Evolutionary conservation across 495 filamentous ascomycete genomes (phyloP), one percentile per base, ranked within the genome.

Genomic region (Xylaria cubensis): DNA sequence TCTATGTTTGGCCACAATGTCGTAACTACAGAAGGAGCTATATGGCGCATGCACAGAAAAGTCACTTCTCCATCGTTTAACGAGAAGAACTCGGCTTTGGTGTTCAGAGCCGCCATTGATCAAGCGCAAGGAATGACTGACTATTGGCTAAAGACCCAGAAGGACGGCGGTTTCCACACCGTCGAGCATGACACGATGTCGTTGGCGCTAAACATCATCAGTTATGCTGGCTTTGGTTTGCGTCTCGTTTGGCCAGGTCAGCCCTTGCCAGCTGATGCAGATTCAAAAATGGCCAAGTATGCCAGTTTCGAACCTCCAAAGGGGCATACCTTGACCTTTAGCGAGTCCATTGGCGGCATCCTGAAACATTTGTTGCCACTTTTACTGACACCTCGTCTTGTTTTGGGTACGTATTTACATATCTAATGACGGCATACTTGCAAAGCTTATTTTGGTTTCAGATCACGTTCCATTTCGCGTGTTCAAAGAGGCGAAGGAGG

Each of bases 21-120:
- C 4, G 83, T 93, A 32, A 87, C 86, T 1, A 86, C 89, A 13
- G 91, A 93, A 75, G 91, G 90, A 21, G 73, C 82, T 19, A 61
- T 82, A 10, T 94, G 92, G 91, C 84, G 89, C 62, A 83, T 87
- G 78, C 91, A 93, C 77, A 86, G 91, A 63, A 92, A 91, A 78
- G 86, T 91, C 26, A 90, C 89, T 0, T 86, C 88, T 36, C 88
- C 90, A 26, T 88, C 88, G 26, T 93, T 93, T 78, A 89, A 89
- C 59, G 91, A 93, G 81, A 91, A 86, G 82, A 93, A 92, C 79
- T 91, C 91, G 65, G 85, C 85, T 4, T 71, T 90, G 63, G 90
- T 92, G 3, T 93, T 91, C 76, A 75, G 70, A 55, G 90, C 92
- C 73, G 86, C 85, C 15, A 80, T 92, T 67, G 80, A 79, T 34